Percentiles rank a stretch among this genome's conserved stretches.
phyloP scores from a whole-genome alignment of 2,329 filamentous ascomycete genomes.

The Talaromyces sp. region DNA sequence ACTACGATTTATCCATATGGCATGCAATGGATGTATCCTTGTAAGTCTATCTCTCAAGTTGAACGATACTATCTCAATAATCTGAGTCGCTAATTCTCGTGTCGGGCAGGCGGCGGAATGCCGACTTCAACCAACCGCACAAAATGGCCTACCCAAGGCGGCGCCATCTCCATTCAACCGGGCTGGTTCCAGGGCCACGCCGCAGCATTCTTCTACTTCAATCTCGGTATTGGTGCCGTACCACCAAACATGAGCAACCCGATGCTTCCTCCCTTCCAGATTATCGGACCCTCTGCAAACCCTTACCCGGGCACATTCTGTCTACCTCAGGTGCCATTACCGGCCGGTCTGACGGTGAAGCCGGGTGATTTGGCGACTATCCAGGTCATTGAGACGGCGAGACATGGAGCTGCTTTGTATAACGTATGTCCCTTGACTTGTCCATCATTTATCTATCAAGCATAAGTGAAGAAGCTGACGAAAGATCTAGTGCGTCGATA shows the following conservation, averaged over 20 bases:
- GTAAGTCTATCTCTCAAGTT: constrained; percentile 51
- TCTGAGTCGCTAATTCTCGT: not conserved
- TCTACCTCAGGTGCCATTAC: constrained; percentile 81
- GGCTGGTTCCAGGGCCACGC: constrained; percentile 92
- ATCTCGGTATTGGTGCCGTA: constrained; percentile 77
- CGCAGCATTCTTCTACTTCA: constrained; percentile 80
- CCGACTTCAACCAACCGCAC: constrained; percentile 73
- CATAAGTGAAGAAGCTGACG: not conserved
- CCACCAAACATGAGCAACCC: constrained; percentile 82
- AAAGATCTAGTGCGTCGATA: constrained; percentile 73
- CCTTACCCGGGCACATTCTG: constrained; percentile 88
- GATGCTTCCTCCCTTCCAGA: constrained; percentile 75
- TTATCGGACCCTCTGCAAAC: constrained; percentile 72
- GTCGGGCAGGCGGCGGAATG: constrained; percentile 72
- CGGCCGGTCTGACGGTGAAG: constrained; percentile 63
- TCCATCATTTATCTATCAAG: not conserved
- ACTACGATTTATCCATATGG: constrained; percentile 66
- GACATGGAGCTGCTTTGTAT: constrained; percentile 77
- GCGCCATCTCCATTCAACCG: constrained; percentile 83
- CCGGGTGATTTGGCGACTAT: constrained; percentile 87
- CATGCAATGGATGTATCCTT: constrained; percentile 95
- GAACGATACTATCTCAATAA: not conserved
- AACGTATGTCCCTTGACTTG: constrained; percentile 54
- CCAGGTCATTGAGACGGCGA: constrained; percentile 75
- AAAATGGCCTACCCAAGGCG: constrained; percentile 82